Conservation (phyloP, 2,329 filamentous ascomycete species). For the Claviceps quebecensis region DNA sequence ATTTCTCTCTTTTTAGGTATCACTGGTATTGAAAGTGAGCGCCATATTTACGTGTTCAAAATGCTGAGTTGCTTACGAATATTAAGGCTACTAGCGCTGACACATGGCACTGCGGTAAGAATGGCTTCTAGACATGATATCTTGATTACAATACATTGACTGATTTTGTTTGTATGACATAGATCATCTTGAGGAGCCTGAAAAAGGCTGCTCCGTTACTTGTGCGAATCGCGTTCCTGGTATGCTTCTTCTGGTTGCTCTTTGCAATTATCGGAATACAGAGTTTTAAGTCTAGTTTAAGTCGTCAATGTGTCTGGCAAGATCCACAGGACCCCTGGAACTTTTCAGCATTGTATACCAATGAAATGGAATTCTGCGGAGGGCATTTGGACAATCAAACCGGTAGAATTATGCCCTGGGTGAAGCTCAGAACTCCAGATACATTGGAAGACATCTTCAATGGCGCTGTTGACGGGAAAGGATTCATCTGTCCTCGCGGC, state of each 20-base stretch:
- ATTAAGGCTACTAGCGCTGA: conserved; percentile 76
- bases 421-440: conserved; percentile 25
- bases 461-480: conserved; percentile 51
- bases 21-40: conserved; percentile 49
- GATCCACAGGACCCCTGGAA: conserved; percentile 46
- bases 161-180: conserved; percentile 5
- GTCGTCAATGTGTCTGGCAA: conserved; percentile 65
- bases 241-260: conserved; percentile 93
- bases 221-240: conserved; percentile 83
- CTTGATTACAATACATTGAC: neutral
- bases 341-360: conserved; percentile 42
- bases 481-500: conserved; percentile 72
- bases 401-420: conserved; percentile 51
- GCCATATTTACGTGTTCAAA: conserved; percentile 77
- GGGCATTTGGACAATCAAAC: conserved; percentile 56
- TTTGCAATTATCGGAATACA: conserved; percentile 96
- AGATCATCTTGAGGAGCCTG: conserved; percentile 86
- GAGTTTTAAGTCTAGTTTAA: conserved; percentile 78
- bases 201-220: conserved; percentile 90
- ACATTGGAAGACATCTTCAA: conserved; percentile 32
- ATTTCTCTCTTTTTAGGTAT: conserved; percentile 66
- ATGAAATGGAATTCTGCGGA: conserved; percentile 67
- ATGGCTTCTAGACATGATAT: neutral
- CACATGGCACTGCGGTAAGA: conserved; percentile 77
- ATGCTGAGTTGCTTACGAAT: conserved; percentile 96